Evolutionary conservation across 495 filamentous ascomycete genomes (phyloP).

Genomic region (Astrothelium macrocarpum): DNA sequence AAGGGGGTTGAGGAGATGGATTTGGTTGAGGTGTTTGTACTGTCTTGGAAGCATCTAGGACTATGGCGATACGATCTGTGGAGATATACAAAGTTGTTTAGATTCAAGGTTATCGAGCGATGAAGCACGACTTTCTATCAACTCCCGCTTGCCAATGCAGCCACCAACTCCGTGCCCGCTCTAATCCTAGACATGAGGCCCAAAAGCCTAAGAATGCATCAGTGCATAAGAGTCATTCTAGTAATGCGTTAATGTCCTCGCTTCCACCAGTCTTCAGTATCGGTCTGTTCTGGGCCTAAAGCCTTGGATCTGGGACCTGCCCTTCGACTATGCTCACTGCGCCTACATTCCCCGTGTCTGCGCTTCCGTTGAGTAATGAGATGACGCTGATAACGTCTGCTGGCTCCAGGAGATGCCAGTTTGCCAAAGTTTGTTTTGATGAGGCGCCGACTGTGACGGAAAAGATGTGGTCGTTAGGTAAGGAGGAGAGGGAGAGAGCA

Average conservation of each 20-base stretch:
- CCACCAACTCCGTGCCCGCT: neutral
- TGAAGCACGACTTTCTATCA: neutral
- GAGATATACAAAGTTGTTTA: neutral
- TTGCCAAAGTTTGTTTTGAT: conserved; percentile 75
- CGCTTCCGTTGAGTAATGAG: conserved; percentile 51
- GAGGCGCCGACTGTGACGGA: conserved; percentile 80
- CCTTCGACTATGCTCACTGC: conserved; percentile 31
- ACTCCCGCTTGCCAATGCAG: neutral
- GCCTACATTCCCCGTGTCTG: conserved; percentile 39
- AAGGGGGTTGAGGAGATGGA: neutral
- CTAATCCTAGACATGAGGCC: neutral
- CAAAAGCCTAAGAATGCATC: neutral
- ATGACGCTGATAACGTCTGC: conserved; percentile 75
- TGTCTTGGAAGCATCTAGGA: neutral
- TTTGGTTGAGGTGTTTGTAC: neutral
- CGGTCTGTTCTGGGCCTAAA: neutral
- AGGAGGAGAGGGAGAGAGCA: conserved; percentile 33
- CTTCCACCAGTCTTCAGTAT: neutral
- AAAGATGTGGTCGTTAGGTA: conserved; percentile 60
- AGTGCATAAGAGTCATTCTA: neutral
- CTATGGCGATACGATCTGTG: neutral
- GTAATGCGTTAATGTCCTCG: neutral
- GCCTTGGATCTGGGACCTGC: neutral
- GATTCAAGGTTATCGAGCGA: neutral
- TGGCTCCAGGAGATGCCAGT: conserved; percentile 79